phyloP scores from a whole-genome alignment of 805 yeast species.

The Metschnikowia koreensis region DNA sequence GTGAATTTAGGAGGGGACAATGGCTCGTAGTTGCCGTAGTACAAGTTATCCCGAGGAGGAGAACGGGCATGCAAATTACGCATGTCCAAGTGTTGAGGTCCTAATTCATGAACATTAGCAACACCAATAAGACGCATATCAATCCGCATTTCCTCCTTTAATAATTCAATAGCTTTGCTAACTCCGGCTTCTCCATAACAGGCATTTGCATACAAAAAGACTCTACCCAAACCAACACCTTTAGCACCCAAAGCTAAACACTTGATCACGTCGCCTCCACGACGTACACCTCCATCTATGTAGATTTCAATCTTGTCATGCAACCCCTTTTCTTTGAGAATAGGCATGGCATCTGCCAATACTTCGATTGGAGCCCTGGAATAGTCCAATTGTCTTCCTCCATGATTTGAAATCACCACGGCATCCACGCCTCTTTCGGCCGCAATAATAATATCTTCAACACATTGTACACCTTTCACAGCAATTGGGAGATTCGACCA shows the following conservation, averaged over 20 bases:
- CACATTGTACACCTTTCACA: slow-evolving; percentile 66
- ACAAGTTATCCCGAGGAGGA: slow-evolving; percentile 13
- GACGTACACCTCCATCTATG: slow-evolving; percentile 67
- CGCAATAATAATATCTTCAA: slow-evolving; percentile 62
- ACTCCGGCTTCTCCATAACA: slow-evolving; percentile 67
- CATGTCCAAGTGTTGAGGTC: slow-evolving; percentile 16
- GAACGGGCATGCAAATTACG: slow-evolving; percentile 9
- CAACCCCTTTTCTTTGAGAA: slow-evolving; percentile 44
- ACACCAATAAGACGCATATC: slow-evolving; percentile 81
- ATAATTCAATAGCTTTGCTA: slow-evolving; percentile 53
- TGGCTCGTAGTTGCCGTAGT: slow-evolving; percentile 17
- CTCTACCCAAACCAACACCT: slow-evolving; percentile 70
- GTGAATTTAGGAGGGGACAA: slow-evolving; percentile 13
- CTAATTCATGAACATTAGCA: slow-evolving; percentile 38
- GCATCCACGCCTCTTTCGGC: slow-evolving; percentile 59
- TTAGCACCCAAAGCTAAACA: slow-evolving; percentile 69
- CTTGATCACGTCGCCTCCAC: slow-evolving; percentile 66
- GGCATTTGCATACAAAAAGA: slow-evolving; percentile 61
- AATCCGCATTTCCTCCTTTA: slow-evolving; percentile 70
- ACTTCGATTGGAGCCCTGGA: slow-evolving; percentile 77
- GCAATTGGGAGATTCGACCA: slow-evolving; percentile 45
- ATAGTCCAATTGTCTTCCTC: slow-evolving; percentile 85
- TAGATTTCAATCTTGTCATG: slow-evolving; percentile 51
- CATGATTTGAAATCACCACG: slow-evolving; percentile 80
- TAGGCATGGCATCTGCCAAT: slow-evolving; percentile 65